phyloP scores from a whole-genome alignment of 2,329 filamentous ascomycete species.

The Pseudogymnoascus sp. region DNA sequence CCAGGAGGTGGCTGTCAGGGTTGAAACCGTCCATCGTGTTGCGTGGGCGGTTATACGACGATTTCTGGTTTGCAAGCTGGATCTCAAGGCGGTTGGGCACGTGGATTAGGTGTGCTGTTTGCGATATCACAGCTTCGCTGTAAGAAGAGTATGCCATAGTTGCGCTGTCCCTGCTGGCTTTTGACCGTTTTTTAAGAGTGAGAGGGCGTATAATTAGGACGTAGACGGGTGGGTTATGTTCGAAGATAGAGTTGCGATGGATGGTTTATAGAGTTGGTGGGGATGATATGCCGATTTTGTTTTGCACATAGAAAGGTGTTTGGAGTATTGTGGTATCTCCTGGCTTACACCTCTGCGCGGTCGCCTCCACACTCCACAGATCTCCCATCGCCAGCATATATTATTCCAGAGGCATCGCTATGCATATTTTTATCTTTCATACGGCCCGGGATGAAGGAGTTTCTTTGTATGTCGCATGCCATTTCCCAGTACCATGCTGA shows the following conservation, averaged over 20 bases:
- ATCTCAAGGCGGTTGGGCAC: constrained; percentile 3
- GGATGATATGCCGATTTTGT: neutral
- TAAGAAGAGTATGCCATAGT: neutral
- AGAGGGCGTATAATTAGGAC: neutral
- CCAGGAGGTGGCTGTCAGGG: neutral
- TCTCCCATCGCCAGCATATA: neutral
- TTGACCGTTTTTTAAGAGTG: neutral
- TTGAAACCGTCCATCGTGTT: neutral
- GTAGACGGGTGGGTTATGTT: neutral
- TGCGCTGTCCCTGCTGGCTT: neutral
- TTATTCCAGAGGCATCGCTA: neutral
- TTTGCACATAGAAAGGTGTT: neutral
- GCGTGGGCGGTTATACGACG: constrained; percentile 11
- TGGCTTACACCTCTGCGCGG: neutral
- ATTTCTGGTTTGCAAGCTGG: neutral
- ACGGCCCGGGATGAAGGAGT: neutral
- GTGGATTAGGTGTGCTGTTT: neutral
- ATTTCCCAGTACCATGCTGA: neutral
- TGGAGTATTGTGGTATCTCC: neutral
- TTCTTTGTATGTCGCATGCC: neutral
- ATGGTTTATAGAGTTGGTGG: neutral
- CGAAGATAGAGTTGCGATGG: neutral
- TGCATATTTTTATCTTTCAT: neutral
- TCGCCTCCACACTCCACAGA: neutral
- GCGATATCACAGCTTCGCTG: neutral